Evolutionary conservation across 768 basidiomycete species (phyloP).

Genomic region (Hysterangium stoloniferum): DNA sequence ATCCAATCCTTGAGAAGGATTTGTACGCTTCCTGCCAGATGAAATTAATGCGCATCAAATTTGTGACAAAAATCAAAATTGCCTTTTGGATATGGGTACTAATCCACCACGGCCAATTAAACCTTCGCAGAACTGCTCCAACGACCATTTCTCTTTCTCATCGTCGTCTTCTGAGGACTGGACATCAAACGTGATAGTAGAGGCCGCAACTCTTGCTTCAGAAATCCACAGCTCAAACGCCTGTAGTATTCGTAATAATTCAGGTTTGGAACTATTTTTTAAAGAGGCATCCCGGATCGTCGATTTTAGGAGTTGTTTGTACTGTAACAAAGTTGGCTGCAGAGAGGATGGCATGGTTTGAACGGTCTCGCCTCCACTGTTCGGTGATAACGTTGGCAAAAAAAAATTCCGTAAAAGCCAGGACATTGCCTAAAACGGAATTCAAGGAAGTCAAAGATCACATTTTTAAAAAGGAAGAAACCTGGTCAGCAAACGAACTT

Average conservation of each 20-base stretch:
- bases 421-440: slow-evolving; percentile 50
- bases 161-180: slow-evolving; percentile 31
- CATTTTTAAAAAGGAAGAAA: background rate
- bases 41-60: slow-evolving; percentile 13
- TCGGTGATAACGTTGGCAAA: slow-evolving; percentile 44
- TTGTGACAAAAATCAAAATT: slow-evolving; percentile 16
- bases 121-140: slow-evolving; percentile 58
- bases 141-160: slow-evolving; percentile 53
- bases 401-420: slow-evolving; percentile 88
- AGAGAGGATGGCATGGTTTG: slow-evolving; percentile 43
- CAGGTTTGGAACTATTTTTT: slow-evolving; percentile 38
- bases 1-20: slow-evolving; percentile 32
- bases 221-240: slow-evolving; percentile 75
- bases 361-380: slow-evolving; percentile 22
- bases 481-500: slow-evolving; percentile 37
- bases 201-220: slow-evolving; percentile 58
- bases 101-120: slow-evolving; percentile 66
- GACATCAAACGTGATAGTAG: slow-evolving; percentile 19
- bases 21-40: slow-evolving; percentile 41
- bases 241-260: slow-evolving; percentile 42
- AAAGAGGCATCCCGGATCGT: slow-evolving; percentile 60
- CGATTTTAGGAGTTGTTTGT: slow-evolving; percentile 61
- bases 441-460: slow-evolving; percentile 6
- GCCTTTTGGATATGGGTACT: slow-evolving; percentile 85
- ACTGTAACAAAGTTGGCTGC: slow-evolving; percentile 59